Evolutionary conservation across 495 filamentous ascomycete species (phyloP).

Genomic region (Neurospora intermedia): DNA sequence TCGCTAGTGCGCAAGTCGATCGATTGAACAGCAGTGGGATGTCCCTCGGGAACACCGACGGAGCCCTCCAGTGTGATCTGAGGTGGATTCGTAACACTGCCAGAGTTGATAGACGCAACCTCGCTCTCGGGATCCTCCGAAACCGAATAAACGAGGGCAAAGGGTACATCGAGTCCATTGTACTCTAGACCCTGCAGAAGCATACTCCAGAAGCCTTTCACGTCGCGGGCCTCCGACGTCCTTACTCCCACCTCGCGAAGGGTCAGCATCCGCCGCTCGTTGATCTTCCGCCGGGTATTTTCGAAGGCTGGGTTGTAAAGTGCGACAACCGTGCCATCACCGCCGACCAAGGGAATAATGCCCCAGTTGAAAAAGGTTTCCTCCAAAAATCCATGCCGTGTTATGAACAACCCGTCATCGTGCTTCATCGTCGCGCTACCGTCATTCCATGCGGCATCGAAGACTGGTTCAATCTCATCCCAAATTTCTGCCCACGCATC

Average conservation of each 20-base stretch:
- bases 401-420: slow-evolving; percentile 56
- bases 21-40: slow-evolving; percentile 39
- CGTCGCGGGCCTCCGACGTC: slow-evolving; percentile 53
- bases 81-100: slow-evolving; percentile 40
- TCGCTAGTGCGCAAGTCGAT: slow-evolving; percentile 50
- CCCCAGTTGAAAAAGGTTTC: slow-evolving; percentile 63
- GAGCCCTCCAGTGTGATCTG: slow-evolving; percentile 49
- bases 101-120: slow-evolving; percentile 50
- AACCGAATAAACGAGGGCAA: slow-evolving; percentile 54
- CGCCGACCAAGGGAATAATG: slow-evolving; percentile 55
- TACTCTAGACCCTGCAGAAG: slow-evolving; percentile 46
- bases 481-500: slow-evolving; percentile 60
- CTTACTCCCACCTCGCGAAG: slow-evolving; percentile 59
- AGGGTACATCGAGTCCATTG: slow-evolving; percentile 53
- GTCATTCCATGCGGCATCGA: slow-evolving; percentile 44
- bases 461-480: slow-evolving; percentile 48
- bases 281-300: slow-evolving; percentile 53
- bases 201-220: slow-evolving; percentile 51
- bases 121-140: slow-evolving; percentile 51
- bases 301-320: slow-evolving; percentile 61
- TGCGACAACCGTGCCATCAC: slow-evolving; percentile 50
- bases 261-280: slow-evolving; percentile 55
- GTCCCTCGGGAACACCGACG: slow-evolving; percentile 50
- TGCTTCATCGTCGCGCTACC: slow-evolving; percentile 67
- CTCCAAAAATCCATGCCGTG: slow-evolving; percentile 49